These are phyloP conservation scores for Rhodotorula graminis DNA, from an alignment of 768 basidiomycete genomes.

Conservation along the genomic window DNA sequence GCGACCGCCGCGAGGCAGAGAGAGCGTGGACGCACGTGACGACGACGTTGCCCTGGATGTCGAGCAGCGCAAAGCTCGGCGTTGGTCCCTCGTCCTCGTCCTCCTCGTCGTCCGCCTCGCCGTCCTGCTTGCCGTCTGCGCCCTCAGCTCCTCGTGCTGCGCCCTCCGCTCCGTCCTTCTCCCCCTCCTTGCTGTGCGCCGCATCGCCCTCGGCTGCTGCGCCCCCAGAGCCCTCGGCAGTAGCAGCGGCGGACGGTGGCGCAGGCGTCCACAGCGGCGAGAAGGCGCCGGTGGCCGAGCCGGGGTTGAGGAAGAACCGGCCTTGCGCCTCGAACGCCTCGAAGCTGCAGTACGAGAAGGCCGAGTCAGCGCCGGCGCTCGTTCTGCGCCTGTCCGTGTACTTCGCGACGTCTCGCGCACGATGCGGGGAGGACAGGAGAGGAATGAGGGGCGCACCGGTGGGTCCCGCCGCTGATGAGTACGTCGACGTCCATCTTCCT, in stretches of 20 bases:
- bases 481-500: slow-evolving; percentile 98
- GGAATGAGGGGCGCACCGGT: slow-evolving; percentile 56
- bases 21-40: slow-evolving; percentile 73
- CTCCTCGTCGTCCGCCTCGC: neutral
- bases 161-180: neutral
- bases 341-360: slow-evolving; percentile 56
- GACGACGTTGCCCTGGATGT: slow-evolving; percentile 92
- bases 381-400: too few species aligned
- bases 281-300: slow-evolving; percentile 85
- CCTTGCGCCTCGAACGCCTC: slow-evolving; percentile 87
- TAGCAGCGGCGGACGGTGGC: neutral
- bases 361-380: neutral
- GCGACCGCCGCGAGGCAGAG: slow-evolving; percentile 71
- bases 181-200: neutral
- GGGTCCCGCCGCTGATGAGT: slow-evolving; percentile 85
- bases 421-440: neutral
- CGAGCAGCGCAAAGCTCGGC: slow-evolving; percentile 95
- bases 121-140: neutral
- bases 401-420: neutral
- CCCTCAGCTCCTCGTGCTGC: neutral
- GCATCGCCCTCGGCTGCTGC: neutral
- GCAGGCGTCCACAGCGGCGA: slow-evolving; percentile 17
- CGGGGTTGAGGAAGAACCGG: slow-evolving; percentile 93
- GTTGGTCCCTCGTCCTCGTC: slow-evolving; percentile 56
- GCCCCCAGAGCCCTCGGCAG: neutral